These are phyloP conservation scores for Irpex sp. DNA, from an alignment of 1,284 basidiomycete species.

Conservation along the genomic window DNA sequence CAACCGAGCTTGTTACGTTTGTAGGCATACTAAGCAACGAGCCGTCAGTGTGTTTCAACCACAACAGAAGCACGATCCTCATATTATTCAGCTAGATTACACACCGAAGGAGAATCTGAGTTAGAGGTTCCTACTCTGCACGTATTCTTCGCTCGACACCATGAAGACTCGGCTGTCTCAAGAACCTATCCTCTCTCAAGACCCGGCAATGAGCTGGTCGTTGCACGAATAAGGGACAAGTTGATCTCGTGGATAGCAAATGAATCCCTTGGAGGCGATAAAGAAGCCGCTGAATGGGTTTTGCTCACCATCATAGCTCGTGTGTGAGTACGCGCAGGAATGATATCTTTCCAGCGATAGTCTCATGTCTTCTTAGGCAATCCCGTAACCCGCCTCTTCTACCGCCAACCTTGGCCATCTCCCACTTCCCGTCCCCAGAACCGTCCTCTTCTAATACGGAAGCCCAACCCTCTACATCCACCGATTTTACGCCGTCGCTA, in stretches of 20 bases:
- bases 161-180: conserved; percentile 37
- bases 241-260: conserved; percentile 70
- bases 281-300: conserved; percentile 74
- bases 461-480: neutral
- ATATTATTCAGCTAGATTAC: conserved; percentile 25
- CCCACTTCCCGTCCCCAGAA: conserved; percentile 49
- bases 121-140: conserved; percentile 62
- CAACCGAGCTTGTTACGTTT: conserved; percentile 61
- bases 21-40: conserved; percentile 68
- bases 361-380: conserved; percentile 42
- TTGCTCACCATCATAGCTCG: conserved; percentile 62
- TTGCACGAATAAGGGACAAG: conserved; percentile 36
- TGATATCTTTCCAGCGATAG: too few species aligned
- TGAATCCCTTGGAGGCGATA: conserved; percentile 65
- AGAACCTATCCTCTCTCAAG: conserved; percentile 29
- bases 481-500: conserved; percentile 36
- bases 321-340: conserved; percentile 46
- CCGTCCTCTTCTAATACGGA: conserved; percentile 13
- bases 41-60: conserved; percentile 38
- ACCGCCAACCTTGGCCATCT: conserved; percentile 65
- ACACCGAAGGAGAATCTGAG: conserved; percentile 29
- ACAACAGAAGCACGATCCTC: neutral
- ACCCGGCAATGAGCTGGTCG: neutral
- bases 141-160: conserved; percentile 50
- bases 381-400: conserved; percentile 64